Evolutionary conservation across 306 rosid species (phyloP), one percentile per base, ranked within the genome.

Genomic region (Cicer pinnatifidum): DNA sequence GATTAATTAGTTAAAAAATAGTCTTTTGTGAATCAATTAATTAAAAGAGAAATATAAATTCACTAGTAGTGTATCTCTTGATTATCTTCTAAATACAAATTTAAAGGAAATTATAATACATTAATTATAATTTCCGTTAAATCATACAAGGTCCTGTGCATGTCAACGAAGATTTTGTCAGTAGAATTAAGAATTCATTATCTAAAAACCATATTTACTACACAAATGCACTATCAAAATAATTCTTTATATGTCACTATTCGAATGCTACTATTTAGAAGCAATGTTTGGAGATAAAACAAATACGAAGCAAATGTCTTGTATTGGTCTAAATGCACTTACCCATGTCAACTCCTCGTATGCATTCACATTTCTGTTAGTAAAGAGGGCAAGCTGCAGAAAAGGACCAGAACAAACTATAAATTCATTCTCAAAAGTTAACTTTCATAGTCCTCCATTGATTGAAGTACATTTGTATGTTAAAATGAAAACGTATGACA

Each of bases 341-440:
- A 93, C 98, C 98, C 98, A 93, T 9, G 96, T 82, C 71, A 93
- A 83, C 89, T 93, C 98, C 84, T 93, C 92, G 8, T 78, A 69
- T 15, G 97, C 98, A 6, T 58, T 74, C 57, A 93, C 94, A 52
- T 84, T 61, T 85, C 73, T 88, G 35, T 78, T 88, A 9, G 98
- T 93, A 56, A 93, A 93, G 76, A 91, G 91, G 64, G 97, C 98
- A 62, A 93, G 80, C 98, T 93, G 92, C 82, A 85, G 10, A 71
- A 15, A 81, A 77, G 39, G 66, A 75, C 46, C 9, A 50, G 51
- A 50, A 69, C 6, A 63, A 68, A 77, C 64, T 46, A 38, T 53
- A 64, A 78, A 57, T 71, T 63, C 61, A 38, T 35, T 57, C 46
- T 38, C 10, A 33, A 67, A 52, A 63, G 38, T 38, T 58, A 56